A percentile compares a stretch with the other conserved stretches of the same genome.
Conservation (phyloP, 2,329 filamentous ascomycete species). For the Dissoconium aciculare region DNA sequence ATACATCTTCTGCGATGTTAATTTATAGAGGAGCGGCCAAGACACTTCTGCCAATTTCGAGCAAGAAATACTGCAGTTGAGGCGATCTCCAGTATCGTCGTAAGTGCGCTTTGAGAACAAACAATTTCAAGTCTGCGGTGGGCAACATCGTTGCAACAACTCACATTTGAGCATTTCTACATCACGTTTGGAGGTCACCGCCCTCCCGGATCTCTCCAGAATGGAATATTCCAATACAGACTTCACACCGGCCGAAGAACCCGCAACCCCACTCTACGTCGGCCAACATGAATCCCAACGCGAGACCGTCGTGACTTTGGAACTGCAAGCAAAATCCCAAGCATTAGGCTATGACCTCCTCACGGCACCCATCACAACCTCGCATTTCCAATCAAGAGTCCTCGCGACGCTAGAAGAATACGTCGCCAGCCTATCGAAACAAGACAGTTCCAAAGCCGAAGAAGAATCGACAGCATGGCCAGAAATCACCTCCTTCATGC, state of each 20-base stretch:
- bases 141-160: too few relatives aligned
- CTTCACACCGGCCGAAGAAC: slow-evolving; percentile 17
- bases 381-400: slow-evolving; percentile 55
- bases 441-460: slow-evolving; percentile 19
- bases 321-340: slow-evolving; percentile 52
- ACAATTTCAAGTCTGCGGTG: too few relatives aligned
- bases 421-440: slow-evolving; percentile 31
- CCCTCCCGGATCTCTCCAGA: too few relatives aligned
- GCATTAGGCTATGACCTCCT: slow-evolving; percentile 55
- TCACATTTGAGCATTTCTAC: too few relatives aligned
- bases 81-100: too few relatives aligned
- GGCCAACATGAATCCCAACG: slow-evolving; percentile 59
- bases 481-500: slow-evolving; percentile 49
- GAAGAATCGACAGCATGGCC: slow-evolving; percentile 29
- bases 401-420: slow-evolving; percentile 46
- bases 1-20: too few relatives aligned
- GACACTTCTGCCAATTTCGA: too few relatives aligned
- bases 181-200: too few relatives aligned
- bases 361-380: slow-evolving; percentile 63
- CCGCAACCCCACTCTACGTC: slow-evolving; percentile 46
- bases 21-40: too few relatives aligned
- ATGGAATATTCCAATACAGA: too few relatives aligned
- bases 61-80: too few relatives aligned
- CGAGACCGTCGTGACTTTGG: slow-evolving; percentile 27
- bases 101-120: too few relatives aligned